Percentiles rank a stretch among this genome's conserved stretches.
Evolutionary conservation across 305 asterid genomes (phyloP).

Genomic region (Coffea humblotiana): DNA sequence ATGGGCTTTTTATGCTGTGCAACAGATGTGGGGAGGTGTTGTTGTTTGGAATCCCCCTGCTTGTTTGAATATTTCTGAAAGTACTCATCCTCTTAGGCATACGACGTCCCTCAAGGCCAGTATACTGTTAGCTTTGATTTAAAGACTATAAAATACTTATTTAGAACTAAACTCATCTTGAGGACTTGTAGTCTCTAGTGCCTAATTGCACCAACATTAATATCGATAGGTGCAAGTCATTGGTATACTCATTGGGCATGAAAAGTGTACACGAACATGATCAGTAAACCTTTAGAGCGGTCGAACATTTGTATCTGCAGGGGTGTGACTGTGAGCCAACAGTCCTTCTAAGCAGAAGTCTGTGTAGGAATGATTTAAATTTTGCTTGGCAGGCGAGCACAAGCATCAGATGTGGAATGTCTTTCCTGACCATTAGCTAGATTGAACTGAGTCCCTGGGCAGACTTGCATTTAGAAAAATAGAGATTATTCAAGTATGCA

Average conservation of each 20-base stretch:
- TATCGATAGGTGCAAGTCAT: background rate
- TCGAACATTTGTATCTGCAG: background rate
- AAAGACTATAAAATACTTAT: background rate
- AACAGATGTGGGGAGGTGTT: constrained; percentile 98
- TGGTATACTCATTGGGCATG: background rate
- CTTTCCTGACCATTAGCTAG: background rate
- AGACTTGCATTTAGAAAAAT: background rate
- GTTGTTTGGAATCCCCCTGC: constrained; percentile 78
- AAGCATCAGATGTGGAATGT: background rate
- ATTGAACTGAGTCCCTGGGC: background rate
- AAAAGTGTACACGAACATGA: background rate
- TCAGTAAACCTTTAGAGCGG: background rate
- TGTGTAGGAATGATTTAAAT: background rate
- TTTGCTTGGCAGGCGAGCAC: background rate
- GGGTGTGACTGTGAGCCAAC: background rate
- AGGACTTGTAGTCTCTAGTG: background rate
- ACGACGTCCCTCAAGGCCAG: constrained; percentile 74
- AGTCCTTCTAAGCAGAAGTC: background rate
- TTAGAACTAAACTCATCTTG: background rate
- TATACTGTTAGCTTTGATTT: constrained; percentile 4
- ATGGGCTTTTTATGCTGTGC: constrained; percentile 24
- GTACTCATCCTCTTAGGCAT: constrained; percentile 40
- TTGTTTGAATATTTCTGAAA: constrained; percentile 48
- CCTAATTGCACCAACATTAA: background rate
- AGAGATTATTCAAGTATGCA: background rate